Percentiles rank a stretch among this genome's conserved stretches.
phyloP scores from a whole-genome alignment of 2,329 filamentous ascomycete species.

The Beauveria brongniartii region DNA sequence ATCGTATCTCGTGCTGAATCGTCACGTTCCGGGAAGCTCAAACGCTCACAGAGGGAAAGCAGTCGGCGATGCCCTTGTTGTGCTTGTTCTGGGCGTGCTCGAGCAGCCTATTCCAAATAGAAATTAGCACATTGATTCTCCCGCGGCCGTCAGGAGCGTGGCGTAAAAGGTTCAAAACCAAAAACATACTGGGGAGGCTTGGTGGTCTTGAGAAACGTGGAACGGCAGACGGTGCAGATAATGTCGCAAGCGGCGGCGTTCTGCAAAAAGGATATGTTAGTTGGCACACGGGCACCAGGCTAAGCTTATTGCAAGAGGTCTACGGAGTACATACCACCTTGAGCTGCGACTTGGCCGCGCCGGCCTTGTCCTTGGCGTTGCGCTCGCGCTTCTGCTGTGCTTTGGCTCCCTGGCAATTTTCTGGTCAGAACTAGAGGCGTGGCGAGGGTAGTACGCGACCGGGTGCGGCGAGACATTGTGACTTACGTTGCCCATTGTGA shows the following conservation, averaged over 20 bases:
- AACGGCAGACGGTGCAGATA: constrained; percentile 69
- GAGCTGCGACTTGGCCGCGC: constrained; percentile 56
- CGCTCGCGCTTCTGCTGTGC: constrained; percentile 66
- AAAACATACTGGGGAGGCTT: constrained; percentile 56
- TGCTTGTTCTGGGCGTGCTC: constrained; percentile 73
- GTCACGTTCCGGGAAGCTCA: constrained; percentile 15
- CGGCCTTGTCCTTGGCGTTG: constrained; percentile 53
- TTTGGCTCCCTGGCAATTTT: constrained; percentile 47
- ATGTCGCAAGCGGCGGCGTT: constrained; percentile 69
- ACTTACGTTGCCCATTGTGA: constrained; percentile 13
- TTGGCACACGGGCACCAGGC: too few relatives aligned
- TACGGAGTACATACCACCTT: constrained; percentile 55
- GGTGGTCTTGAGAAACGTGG: constrained; percentile 71
- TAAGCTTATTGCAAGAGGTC: too few relatives aligned
- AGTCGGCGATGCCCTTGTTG: constrained; percentile 61
- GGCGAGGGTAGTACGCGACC: background rate
- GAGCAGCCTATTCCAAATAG: constrained; percentile 40
- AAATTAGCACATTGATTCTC: background rate
- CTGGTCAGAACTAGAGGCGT: background rate
- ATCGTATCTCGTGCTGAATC: constrained; percentile 3
- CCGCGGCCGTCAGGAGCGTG: too few relatives aligned
- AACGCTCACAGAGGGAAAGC: constrained; percentile 48
- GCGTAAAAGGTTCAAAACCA: background rate
- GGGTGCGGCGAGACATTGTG: background rate
- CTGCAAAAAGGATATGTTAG: constrained; percentile 27